These are phyloP conservation scores for Monosporascus sp. DNA, from an alignment of 2,329 filamentous ascomycete species.

Conservation along the genomic window DNA sequence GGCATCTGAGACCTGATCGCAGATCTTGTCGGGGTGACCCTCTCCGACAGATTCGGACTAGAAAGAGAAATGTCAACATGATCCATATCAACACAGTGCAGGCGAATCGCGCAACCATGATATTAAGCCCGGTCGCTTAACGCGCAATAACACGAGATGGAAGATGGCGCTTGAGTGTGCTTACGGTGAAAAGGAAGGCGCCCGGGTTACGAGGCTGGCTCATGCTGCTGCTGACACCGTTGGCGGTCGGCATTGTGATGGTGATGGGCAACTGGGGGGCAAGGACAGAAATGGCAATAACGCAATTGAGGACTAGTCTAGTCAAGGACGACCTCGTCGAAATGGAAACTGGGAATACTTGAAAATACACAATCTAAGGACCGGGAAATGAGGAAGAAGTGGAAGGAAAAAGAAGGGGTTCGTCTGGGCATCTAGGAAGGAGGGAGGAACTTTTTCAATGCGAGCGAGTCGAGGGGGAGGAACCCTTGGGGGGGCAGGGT, in stretches of 20 bases:
- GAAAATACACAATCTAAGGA: neutral
- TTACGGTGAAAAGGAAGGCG: slow-evolving; percentile 79
- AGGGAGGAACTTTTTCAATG: neutral
- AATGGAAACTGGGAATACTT: neutral
- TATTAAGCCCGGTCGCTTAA: neutral
- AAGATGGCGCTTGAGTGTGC: slow-evolving; percentile 13
- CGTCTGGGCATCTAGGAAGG: neutral
- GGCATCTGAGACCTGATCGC: slow-evolving; percentile 97
- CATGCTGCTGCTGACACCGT: slow-evolving; percentile 37
- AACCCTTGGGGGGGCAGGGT: neutral
- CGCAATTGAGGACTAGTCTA: neutral
- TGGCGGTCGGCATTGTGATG: slow-evolving; percentile 54
- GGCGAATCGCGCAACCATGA: too few relatives aligned
- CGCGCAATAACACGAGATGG: neutral
- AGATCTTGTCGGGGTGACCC: slow-evolving; percentile 94
- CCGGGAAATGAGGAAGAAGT: neutral
- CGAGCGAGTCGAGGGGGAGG: neutral
- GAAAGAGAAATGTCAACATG: neutral
- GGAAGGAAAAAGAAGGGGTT: neutral
- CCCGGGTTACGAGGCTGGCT: slow-evolving; percentile 53
- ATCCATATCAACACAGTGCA: too few relatives aligned
- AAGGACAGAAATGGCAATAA: slow-evolving; percentile 12
- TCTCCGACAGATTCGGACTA: slow-evolving; percentile 84
- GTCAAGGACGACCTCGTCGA: neutral
- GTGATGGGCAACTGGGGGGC: slow-evolving; percentile 5